Evolutionary conservation across 176 grass and related monocot species (phyloP).

Genomic region (Aegilops bicornis): DNA sequence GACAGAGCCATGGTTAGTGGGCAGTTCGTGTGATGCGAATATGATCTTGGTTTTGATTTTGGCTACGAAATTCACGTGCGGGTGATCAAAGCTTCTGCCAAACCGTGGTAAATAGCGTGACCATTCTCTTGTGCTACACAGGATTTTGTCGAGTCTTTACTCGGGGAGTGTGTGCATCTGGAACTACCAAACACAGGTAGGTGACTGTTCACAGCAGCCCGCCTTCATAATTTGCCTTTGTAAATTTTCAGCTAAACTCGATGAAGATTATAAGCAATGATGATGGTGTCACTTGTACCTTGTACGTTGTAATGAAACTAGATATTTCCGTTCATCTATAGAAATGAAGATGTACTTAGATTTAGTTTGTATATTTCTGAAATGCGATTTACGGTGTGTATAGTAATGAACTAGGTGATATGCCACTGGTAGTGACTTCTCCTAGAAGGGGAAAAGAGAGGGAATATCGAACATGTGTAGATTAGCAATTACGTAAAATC

Average conservation of each 20-base stretch:
- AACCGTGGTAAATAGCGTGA: slow-evolving; percentile 6
- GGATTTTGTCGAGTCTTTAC: slow-evolving; percentile 96
- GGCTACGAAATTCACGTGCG: not conserved
- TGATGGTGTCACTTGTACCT: not conserved
- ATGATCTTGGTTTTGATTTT: not conserved
- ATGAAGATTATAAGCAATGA: not conserved
- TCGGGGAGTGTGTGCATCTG: slow-evolving; percentile 96
- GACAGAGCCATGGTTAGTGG: slow-evolving; percentile 87
- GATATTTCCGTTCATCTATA: not conserved
- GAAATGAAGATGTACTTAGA: not conserved
- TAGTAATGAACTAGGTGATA: not conserved
- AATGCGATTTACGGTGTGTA: not conserved
- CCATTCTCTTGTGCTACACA: slow-evolving; percentile 27
- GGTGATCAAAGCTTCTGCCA: not conserved
- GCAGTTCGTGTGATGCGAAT: slow-evolving; percentile 6
- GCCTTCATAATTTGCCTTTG: not conserved
- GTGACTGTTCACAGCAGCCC: not conserved
- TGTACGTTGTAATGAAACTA: not conserved
- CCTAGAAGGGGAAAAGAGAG: not conserved
- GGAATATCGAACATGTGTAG: not conserved
- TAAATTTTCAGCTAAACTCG: slow-evolving; percentile 13
- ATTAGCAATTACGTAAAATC: not conserved
- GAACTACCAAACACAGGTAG: slow-evolving; percentile 97
- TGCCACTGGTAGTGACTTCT: not conserved
- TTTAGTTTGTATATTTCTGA: not conserved